Evolutionary conservation across 331 rosid genomes (phyloP), one percentile per base, ranked within the genome.

Genomic region (Spiraea crenata): DNA sequence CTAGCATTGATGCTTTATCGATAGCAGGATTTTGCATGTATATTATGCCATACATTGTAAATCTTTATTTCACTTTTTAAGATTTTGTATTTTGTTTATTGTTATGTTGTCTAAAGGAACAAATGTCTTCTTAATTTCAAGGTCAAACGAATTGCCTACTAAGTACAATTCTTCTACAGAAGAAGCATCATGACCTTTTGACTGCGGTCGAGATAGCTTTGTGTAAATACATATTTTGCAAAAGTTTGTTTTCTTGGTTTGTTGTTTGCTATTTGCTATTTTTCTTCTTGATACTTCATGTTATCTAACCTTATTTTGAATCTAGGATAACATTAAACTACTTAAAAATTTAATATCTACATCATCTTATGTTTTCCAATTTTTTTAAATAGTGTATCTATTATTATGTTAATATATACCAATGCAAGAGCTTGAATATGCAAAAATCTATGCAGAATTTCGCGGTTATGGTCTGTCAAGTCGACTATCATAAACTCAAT

Each of bases 381-480:
- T 37, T n/a, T 69, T 50, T 47, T 16, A 48, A 48, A 79, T 52
- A 34, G 54, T 67, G 46, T 79, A 75, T 19, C 76, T 70, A 13
- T 50, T 51, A 31, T 78, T 57, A 46, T 34, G 35, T 66, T 54
- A 16, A 15, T 71, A 19, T 84, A 19, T 57, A 12, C 56, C 50
- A 62, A 59, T 72, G 67, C 69, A 93, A 97, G 99, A 93, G 80
- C 86, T 89, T 68, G 91, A 87, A 77, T 97, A 93, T 79, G 95
- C 99, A 82, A 93, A 91, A 78, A 74, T 89, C 59, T 93, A 93
- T 79, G 96, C 91, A 31, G 96, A 93, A 81, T 74, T 93, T 78
- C 92, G 96, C 70, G 98, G 97, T 74, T 93, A 87, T 79, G 99
- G 99, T 79, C 90, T 85, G 86, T 89, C 99, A 83, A 92, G 99